A percentile compares a stretch with the other conserved stretches of the same genome.
Conservation (phyloP, 371 early-diverging fungal genomes). For the Lichtheimia ramosa region DNA sequence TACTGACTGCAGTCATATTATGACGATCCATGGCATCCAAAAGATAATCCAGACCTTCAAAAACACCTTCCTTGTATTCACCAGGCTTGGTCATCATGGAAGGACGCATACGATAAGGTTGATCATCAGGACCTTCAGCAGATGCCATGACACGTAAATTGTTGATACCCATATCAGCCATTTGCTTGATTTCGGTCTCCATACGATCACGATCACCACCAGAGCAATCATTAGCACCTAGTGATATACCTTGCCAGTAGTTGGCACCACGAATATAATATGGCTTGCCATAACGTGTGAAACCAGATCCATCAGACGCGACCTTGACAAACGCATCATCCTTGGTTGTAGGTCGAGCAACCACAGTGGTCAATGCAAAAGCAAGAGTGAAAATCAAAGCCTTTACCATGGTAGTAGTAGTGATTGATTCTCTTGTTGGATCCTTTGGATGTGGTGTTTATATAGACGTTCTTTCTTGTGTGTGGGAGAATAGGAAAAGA, state of each 20-base stretch:
- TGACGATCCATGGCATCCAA: slow-evolving; percentile 46
- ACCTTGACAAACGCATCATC: slow-evolving; percentile 22
- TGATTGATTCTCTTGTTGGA: not conserved
- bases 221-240: slow-evolving; percentile 36
- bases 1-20: slow-evolving; percentile 55
- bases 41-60: slow-evolving; percentile 54
- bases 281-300: slow-evolving; percentile 24
- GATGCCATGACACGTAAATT: slow-evolving; percentile 65
- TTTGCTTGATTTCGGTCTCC: slow-evolving; percentile 43
- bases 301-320: slow-evolving; percentile 15
- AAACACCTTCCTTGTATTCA: slow-evolving; percentile 51
- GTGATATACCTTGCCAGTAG: slow-evolving; percentile 76
- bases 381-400: not conserved
- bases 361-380: not conserved
- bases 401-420: not conserved
- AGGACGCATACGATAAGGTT: slow-evolving; percentile 64
- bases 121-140: slow-evolving; percentile 61
- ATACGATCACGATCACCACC: slow-evolving; percentile 57
- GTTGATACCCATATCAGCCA: slow-evolving; percentile 56
- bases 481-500: not conserved
- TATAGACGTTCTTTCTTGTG: too few species aligned
- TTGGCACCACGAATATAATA: slow-evolving; percentile 59
- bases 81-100: slow-evolving; percentile 58
- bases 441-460: not conserved
- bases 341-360: not conserved